Base-by-base conservation (phyloP, 768 basidiomycete species). In the Punctularia strigosozonata region DNA sequence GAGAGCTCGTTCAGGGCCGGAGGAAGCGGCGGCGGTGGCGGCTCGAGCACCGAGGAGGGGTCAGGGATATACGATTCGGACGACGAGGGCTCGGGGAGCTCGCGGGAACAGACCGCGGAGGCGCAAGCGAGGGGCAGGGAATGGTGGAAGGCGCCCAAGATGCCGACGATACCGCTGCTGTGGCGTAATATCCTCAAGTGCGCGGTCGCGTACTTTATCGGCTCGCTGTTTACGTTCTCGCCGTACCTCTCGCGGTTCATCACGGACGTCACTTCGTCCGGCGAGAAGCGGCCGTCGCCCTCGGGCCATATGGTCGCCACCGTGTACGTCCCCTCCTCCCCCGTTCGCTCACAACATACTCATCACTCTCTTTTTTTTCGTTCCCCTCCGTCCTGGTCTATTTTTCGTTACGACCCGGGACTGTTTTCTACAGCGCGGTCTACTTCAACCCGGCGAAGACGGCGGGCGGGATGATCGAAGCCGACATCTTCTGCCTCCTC, bases 381-480 rank as follows among this genome's bases (percentile, higher is more conserved):
- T 5, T 42, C 36, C 39, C 37, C 18, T 25, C 35, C 37, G 28
- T 25, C 20, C 7, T 36, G 14, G 15, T 12, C 33, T 12, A 4
- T 15, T 15, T 10, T 22, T 14, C 10, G 14, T 7, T 25, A 13
- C 22, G 12, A 22, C 32, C 22, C 23, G 13, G 18, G 24, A 6
- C 3, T 20, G 15, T 36, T 10, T 3, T 40, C 34, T 25, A 24
- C 47, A 80, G 85, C 43, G 75, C 75, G 4, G 83, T 87, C 0
- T 91, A 97, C 58, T 97, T 77, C 57, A 89, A 92, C 49, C 94
- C 94, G 4, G 91, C 91, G 20, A 91, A 94, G 52, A 91, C 89
- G 0, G 63, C 84, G 4, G 95, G 94, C 4, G 83, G 72, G 0
- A 98, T 98, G 91, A 57, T 94, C 30, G 88, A 97, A 53, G 88